These are phyloP conservation scores for Vitis hybrid DNA, from an alignment of 177 flowering plant species.

Conservation along the genomic window DNA sequence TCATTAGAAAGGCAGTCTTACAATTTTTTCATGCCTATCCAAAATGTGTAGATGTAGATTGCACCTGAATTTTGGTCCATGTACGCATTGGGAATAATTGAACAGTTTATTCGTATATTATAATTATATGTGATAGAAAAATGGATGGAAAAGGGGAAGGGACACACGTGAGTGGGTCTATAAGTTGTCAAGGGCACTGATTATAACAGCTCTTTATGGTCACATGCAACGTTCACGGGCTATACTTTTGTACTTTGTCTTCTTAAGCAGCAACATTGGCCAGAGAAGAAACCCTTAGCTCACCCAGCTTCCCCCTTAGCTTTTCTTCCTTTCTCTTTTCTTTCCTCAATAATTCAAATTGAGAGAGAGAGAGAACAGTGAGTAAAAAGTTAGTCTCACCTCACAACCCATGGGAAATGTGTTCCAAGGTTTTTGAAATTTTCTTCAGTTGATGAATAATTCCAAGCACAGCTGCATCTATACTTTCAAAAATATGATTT, in stretches of 20 bases:
- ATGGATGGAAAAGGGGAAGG: conserved; percentile 28
- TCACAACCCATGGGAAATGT: not conserved
- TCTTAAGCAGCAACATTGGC: conserved; percentile 31
- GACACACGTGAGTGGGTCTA: conserved; percentile 57
- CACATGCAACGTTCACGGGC: conserved; percentile 89
- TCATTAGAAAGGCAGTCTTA: no score
- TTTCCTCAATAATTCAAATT: no score
- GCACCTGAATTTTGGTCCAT: not conserved
- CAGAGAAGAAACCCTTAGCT: conserved; percentile 3
- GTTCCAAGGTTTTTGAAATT: no score
- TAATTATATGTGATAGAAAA: not conserved
- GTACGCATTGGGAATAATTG: not conserved
- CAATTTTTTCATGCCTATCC: no score
- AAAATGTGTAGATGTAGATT: no score
- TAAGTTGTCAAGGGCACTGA: conserved; percentile 52
- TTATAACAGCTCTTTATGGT: conserved; percentile 60
- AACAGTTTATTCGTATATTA: not conserved
- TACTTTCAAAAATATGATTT: no score
- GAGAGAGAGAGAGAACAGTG: no score
- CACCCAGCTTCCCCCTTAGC: not conserved
- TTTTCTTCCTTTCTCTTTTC: no score
- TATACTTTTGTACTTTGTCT: conserved; percentile 37
- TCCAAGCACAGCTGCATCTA: no score
- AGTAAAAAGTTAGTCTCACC: no score
- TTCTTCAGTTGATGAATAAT: not conserved